These are phyloP conservation scores for Colletotrichum lupini DNA, from an alignment of 2,329 filamentous ascomycete species.

Conservation along the genomic window DNA sequence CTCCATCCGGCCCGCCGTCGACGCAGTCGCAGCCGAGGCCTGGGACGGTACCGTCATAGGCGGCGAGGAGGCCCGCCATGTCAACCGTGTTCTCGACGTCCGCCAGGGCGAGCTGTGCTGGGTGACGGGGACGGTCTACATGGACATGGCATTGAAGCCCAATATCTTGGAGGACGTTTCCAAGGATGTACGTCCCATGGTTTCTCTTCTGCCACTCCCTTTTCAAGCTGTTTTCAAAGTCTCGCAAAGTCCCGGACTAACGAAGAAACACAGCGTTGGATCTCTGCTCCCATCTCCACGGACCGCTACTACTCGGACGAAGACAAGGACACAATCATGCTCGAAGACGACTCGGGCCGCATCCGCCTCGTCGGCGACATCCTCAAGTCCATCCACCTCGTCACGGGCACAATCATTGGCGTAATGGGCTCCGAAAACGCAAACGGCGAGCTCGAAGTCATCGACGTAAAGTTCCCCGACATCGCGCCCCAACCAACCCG, in stretches of 20 bases:
- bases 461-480: constrained; percentile 91
- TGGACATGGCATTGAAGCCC: constrained; percentile 96
- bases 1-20: constrained; percentile 86
- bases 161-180: constrained; percentile 95
- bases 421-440: constrained; percentile 94
- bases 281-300: constrained; percentile 81
- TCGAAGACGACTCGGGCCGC: constrained; percentile 96
- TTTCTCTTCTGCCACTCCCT: not conserved
- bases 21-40: constrained; percentile 76
- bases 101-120: constrained; percentile 95
- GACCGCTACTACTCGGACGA: constrained; percentile 79
- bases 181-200: constrained; percentile 75
- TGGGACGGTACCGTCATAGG: constrained; percentile 85
- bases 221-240: not conserved
- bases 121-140: constrained; percentile 94
- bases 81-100: constrained; percentile 93
- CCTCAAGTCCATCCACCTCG: constrained; percentile 76
- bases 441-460: constrained; percentile 90
- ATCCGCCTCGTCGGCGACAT: constrained; percentile 80
- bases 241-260: too few relatives aligned
- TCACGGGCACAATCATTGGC: constrained; percentile 94
- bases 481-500: constrained; percentile 83
- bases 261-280: constrained; percentile 76
- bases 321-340: constrained; percentile 76
- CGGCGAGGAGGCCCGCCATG: constrained; percentile 78